These are phyloP conservation scores for Raffaelea deltoideospora DNA, from an alignment of 2,329 filamentous ascomycete species.

Conservation along the genomic window DNA sequence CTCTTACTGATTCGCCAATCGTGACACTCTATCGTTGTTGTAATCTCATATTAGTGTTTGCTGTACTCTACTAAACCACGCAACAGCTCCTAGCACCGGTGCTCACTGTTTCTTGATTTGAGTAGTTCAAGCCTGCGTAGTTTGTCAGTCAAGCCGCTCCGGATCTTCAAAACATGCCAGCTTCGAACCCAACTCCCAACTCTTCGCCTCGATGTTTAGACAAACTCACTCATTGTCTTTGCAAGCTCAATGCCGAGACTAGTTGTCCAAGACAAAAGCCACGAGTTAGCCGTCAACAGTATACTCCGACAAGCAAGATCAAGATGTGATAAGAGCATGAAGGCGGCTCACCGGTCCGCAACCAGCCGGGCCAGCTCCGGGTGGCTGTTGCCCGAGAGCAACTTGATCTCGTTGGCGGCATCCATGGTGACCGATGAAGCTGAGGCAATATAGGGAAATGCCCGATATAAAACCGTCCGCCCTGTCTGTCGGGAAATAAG, in stretches of 20 bases:
- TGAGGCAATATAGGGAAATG: background rate
- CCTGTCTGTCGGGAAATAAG: too few relatives aligned
- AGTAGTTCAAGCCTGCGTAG: conserved; percentile 58
- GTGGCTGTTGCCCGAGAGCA: conserved; percentile 25
- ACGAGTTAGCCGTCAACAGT: conserved; percentile 2
- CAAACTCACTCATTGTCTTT: conserved; percentile 9
- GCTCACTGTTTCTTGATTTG: conserved; percentile 57
- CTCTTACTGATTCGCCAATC: conserved; percentile 87
- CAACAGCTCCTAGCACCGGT: too few relatives aligned
- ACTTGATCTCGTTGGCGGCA: conserved; percentile 23
- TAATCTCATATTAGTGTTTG: too few relatives aligned
- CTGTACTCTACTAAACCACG: too few relatives aligned
- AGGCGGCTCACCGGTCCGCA: conserved; percentile 19
- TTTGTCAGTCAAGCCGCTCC: background rate
- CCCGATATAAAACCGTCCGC: background rate
- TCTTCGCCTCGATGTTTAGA: too few relatives aligned
- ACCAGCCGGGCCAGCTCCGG: conserved; percentile 21
- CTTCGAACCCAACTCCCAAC: too few relatives aligned
- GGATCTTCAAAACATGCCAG: too few relatives aligned
- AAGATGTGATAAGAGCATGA: too few relatives aligned
- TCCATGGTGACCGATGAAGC: conserved; percentile 2
- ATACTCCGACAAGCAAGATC: too few relatives aligned
- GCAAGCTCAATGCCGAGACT: conserved; percentile 11
- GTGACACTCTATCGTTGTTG: conserved; percentile 48
- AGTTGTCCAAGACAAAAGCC: background rate